Evolutionary conservation across 495 filamentous ascomycete species (phyloP).

Genomic region (Penicillium dipodomyicola): DNA sequence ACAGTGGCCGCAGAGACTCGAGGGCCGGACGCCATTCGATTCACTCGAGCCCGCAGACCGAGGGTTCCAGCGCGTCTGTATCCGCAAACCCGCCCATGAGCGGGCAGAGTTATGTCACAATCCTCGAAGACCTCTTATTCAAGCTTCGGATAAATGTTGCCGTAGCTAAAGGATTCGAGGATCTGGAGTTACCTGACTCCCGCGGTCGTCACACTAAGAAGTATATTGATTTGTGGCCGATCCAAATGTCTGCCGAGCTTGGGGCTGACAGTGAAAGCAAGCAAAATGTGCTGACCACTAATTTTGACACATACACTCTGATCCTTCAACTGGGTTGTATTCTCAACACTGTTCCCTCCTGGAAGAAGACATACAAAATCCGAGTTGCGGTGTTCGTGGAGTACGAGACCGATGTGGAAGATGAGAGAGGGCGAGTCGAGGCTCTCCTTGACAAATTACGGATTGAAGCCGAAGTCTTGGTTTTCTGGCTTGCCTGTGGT

Average conservation of each 20-base stretch:
- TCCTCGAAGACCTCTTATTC: slow-evolving; percentile 77
- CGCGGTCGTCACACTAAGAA: slow-evolving; percentile 61
- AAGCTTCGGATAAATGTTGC: slow-evolving; percentile 83
- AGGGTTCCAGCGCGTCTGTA: slow-evolving; percentile 41
- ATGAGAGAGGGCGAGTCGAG: slow-evolving; percentile 71
- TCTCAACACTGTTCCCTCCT: slow-evolving; percentile 75
- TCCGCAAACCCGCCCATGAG: slow-evolving; percentile 60
- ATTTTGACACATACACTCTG: slow-evolving; percentile 89
- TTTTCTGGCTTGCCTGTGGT: slow-evolving; percentile 80
- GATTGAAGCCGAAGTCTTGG: slow-evolving; percentile 74
- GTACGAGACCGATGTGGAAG: slow-evolving; percentile 79
- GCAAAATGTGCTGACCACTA: slow-evolving; percentile 75
- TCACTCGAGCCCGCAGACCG: slow-evolving; percentile 9
- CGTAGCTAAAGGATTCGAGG: slow-evolving; percentile 77
- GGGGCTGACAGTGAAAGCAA: slow-evolving; percentile 57
- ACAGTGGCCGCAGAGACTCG: slow-evolving; percentile 25
- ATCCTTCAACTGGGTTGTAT: slow-evolving; percentile 87
- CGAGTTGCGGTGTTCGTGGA: slow-evolving; percentile 85
- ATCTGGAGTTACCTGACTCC: slow-evolving; percentile 64
- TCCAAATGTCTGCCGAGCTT: slow-evolving; percentile 79
- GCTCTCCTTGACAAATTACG: slow-evolving; percentile 75
- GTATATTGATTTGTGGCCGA: slow-evolving; percentile 87
- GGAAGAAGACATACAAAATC: slow-evolving; percentile 73
- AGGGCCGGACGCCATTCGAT: slow-evolving; percentile 29
- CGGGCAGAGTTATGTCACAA: slow-evolving; percentile 70